These are phyloP conservation scores for Ophiocordyceps robertsii DNA, from an alignment of 2,329 filamentous ascomycete genomes.

Conservation along the genomic window DNA sequence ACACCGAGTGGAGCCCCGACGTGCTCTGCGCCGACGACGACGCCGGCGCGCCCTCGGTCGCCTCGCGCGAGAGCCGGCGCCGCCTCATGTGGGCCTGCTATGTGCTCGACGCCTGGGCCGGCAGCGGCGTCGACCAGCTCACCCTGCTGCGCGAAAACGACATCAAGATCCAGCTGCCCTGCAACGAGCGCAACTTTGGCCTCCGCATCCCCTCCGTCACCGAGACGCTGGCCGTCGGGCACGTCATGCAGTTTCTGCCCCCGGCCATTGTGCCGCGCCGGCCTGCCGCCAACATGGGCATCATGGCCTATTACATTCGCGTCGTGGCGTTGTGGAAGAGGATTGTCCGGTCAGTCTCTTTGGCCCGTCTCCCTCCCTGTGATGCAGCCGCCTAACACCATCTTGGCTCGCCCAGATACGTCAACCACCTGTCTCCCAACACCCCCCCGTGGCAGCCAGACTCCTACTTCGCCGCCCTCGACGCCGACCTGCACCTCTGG, in stretches of 20 bases:
- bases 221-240: constrained; percentile 25
- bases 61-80: constrained; percentile 22
- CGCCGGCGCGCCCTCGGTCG: constrained; percentile 17
- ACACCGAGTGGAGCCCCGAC: constrained; percentile 21
- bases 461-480: constrained; percentile 27
- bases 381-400: background rate
- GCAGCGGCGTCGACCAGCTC: constrained; percentile 23
- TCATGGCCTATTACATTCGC: constrained; percentile 29
- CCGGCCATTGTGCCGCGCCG: constrained; percentile 24
- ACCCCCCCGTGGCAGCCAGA: constrained; percentile 28
- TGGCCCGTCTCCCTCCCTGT: too few relatives aligned
- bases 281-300: constrained; percentile 27
- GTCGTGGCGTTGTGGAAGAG: constrained; percentile 27
- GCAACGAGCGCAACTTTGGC: constrained; percentile 27
- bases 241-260: constrained; percentile 24
- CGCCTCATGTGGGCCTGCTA: constrained; percentile 30
- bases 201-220: constrained; percentile 25
- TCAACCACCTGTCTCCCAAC: constrained; percentile 24
- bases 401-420: constrained; percentile 9
- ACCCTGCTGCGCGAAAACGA: constrained; percentile 24
- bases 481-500: constrained; percentile 26
- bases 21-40: constrained; percentile 22
- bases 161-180: constrained; percentile 26
- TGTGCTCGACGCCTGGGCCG: constrained; percentile 25
- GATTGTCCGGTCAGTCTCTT: constrained; percentile 16